phyloP scores from a whole-genome alignment of 75 land plant genomes.

The Cryptomeria japonica region DNA sequence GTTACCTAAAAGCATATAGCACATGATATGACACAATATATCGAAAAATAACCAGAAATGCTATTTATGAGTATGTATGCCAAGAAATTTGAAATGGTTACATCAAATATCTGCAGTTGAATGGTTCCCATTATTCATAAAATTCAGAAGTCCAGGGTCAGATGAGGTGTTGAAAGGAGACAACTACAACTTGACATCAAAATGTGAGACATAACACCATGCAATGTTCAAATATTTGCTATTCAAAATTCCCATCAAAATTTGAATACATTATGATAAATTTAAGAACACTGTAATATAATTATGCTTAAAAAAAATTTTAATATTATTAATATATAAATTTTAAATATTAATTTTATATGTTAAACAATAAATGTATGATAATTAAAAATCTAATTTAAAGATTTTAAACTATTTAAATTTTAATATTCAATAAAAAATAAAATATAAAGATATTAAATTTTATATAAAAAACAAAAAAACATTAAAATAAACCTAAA shows the following conservation, averaged over 20 bases:
- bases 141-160: background rate
- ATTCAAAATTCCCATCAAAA: background rate
- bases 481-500: too few species aligned
- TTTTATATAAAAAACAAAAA: too few species aligned
- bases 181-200: background rate
- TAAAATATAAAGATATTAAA: too few species aligned
- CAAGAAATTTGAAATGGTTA: background rate
- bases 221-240: background rate
- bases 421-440: too few species aligned
- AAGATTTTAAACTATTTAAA: too few species aligned
- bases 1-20: background rate
- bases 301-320: too few species aligned
- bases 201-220: background rate
- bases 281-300: too few species aligned
- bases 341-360: too few species aligned
- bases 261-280: background rate
- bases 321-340: too few species aligned
- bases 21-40: background rate
- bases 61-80: background rate
- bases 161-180: background rate
- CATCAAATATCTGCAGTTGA: background rate
- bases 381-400: too few species aligned
- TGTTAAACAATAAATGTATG: too few species aligned
- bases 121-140: background rate
- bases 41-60: background rate